Base-by-base conservation (phyloP, 257 asterid species). In the Linaria vulgaris region DNA sequence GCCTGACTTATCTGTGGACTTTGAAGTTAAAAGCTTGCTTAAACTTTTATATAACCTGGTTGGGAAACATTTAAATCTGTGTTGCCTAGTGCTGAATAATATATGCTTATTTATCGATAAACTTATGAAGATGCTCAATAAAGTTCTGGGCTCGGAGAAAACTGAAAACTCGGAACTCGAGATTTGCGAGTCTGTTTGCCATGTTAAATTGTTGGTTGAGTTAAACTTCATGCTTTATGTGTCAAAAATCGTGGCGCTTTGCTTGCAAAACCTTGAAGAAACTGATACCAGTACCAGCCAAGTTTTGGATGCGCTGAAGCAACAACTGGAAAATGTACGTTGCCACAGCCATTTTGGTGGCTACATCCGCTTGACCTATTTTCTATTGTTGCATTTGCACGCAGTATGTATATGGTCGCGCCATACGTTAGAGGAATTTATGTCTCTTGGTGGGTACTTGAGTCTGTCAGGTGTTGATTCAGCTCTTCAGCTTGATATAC, bases 1-100 rank as follows among this genome's bases (percentile, higher is more conserved):
- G 67, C 54, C 75, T 66, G 77, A 72, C 55, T 68, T 55, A 59
- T 61, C 74, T 63, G 63, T 44, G 50, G 76, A 80, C 66, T 84
- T 69, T 46, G 96, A 83, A 79, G 73, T 85, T 56, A 82, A 75
- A 71, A 67, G 81, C 73, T 79, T 83, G 79, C 80, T 92, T 59
- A 41, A 61, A 66, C 69, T 69, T 71, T 67, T 89, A 69, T 68
- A 68, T 68, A 51, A 66, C 72, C 67, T 82, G 77, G 88, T 80
- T 72, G 85, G 72, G 62, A 82, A 72, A 31, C 83, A 78, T 61
- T 45, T 75, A 6, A 52, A 79, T 68, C 78, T 85, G 59, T 31
- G 71, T 65, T 71, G 75, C 60, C 60, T 85, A 55, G 68, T 85
- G 63, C 76, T 89, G 70, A 82, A 83, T 61, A 83, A 60, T 63